Evolutionary conservation across 495 filamentous ascomycete genomes (phyloP).

Genomic region (Annulohypoxylon stygium): DNA sequence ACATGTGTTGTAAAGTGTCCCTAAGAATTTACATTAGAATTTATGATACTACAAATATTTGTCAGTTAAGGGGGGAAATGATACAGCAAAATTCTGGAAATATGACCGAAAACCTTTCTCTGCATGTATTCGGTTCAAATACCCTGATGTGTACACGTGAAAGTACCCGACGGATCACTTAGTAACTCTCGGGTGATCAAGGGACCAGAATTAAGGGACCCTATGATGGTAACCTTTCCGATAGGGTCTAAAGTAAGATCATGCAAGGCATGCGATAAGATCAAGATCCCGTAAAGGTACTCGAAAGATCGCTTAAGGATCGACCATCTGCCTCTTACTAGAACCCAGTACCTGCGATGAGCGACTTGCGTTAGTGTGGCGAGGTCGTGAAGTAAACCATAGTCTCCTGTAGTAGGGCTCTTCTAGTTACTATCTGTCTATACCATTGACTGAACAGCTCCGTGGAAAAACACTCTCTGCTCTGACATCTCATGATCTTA

Average conservation of each 20-base stretch:
- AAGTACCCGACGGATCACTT: not conserved
- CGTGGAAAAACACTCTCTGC: too few relatives aligned
- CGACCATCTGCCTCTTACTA: not conserved
- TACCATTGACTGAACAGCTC: too few relatives aligned
- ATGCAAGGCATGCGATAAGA: not conserved
- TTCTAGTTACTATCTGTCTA: too few relatives aligned
- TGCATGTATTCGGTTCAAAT: not conserved
- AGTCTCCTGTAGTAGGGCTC: not conserved
- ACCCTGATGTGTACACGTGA: not conserved
- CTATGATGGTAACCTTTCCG: not conserved
- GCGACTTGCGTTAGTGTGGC: not conserved
- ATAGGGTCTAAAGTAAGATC: slow-evolving; percentile 1
- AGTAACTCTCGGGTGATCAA: slow-evolving; percentile 3
- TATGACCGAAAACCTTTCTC: not conserved
- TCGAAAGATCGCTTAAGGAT: not conserved
- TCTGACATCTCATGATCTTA: too few relatives aligned
- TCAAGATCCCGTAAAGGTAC: not conserved
- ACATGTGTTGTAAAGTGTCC: not conserved
- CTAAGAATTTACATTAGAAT: not conserved
- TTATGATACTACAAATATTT: not conserved
- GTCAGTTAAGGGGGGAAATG: not conserved
- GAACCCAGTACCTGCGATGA: not conserved
- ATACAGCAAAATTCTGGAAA: not conserved
- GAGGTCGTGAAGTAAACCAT: not conserved
- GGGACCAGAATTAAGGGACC: too few relatives aligned